Conservation (phyloP, 768 basidiomycete genomes). For the Boletus subparvulus region DNA sequence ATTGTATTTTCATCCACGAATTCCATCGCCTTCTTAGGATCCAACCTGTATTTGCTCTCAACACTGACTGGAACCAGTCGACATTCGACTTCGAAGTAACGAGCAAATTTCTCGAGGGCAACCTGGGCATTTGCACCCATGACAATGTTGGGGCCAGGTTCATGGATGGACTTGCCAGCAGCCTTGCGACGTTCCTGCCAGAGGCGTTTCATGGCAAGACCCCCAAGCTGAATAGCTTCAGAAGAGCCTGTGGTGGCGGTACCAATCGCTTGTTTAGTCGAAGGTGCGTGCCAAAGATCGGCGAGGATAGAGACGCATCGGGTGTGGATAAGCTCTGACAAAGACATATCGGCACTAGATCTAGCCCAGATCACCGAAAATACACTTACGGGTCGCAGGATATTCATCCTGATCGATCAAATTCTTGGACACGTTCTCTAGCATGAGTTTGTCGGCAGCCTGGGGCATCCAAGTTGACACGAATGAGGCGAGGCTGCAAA, state of each 20-base stretch:
- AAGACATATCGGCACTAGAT: not conserved
- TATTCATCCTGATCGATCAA: slow-evolving; percentile 72
- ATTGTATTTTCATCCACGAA: slow-evolving; percentile 72
- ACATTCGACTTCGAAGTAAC: slow-evolving; percentile 65
- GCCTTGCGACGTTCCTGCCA: slow-evolving; percentile 71
- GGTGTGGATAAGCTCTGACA: slow-evolving; percentile 42
- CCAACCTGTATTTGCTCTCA: slow-evolving; percentile 78
- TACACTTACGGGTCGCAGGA: slow-evolving; percentile 48
- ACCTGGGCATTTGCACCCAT: slow-evolving; percentile 73
- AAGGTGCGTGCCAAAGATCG: slow-evolving; percentile 66
- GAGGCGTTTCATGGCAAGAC: slow-evolving; percentile 66
- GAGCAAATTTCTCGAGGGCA: slow-evolving; percentile 68
- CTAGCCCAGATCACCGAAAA: not conserved
- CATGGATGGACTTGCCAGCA: slow-evolving; percentile 61
- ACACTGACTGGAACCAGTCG: slow-evolving; percentile 62
- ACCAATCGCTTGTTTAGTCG: slow-evolving; percentile 53
- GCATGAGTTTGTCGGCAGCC: slow-evolving; percentile 52
- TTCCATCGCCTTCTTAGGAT: slow-evolving; percentile 62
- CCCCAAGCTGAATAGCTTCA: slow-evolving; percentile 73
- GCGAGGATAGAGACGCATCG: slow-evolving; percentile 58
- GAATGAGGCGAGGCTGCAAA: slow-evolving; percentile 53
- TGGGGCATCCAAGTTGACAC: slow-evolving; percentile 66
- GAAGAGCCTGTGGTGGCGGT: slow-evolving; percentile 71
- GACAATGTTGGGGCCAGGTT: slow-evolving; percentile 64
- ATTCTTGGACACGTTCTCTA: slow-evolving; percentile 67